These are phyloP conservation scores for Gautieria morchelliformis DNA, from an alignment of 768 basidiomycete genomes.

Conservation along the genomic window DNA sequence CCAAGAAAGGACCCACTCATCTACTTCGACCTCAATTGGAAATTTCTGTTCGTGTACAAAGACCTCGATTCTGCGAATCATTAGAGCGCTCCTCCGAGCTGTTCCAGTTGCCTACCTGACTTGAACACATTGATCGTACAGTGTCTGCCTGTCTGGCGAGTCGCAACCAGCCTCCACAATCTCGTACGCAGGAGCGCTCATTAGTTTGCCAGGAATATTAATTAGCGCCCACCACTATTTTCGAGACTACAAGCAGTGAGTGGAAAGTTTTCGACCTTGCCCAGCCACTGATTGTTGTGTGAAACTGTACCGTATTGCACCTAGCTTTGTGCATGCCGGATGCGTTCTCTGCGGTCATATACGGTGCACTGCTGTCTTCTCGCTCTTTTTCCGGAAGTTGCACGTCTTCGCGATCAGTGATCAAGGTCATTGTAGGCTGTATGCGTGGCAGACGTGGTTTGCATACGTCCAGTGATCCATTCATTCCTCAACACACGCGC, in stretches of 20 bases:
- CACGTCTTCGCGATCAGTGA: conserved; percentile 1
- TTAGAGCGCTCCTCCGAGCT: not conserved
- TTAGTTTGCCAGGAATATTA: not conserved
- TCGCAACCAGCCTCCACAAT: conserved; percentile 38
- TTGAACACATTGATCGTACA: conserved; percentile 58
- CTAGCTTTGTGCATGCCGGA: not conserved
- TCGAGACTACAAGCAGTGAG: not conserved
- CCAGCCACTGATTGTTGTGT: not conserved
- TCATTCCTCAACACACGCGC: not conserved
- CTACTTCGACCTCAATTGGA: conserved; percentile 64
- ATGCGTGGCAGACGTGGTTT: not conserved
- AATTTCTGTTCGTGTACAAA: conserved; percentile 64
- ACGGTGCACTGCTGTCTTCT: conserved; percentile 3
- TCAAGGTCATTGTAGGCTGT: not conserved
- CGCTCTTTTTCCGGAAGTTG: not conserved
- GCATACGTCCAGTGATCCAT: not conserved
- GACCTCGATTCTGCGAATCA: conserved; percentile 33
- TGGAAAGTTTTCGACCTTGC: not conserved
- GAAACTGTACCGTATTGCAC: not conserved
- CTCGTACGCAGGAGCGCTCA: conserved; percentile 39
- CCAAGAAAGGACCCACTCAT: conserved; percentile 40
- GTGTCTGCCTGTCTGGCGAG: conserved; percentile 28
- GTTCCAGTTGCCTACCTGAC: conserved; percentile 24
- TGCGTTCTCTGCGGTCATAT: not conserved
- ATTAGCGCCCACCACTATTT: not conserved